Evolutionary conservation across 2,329 filamentous ascomycete genomes (phyloP), one percentile per base, ranked within the genome.

Genomic region (Beauveria bassiana): DNA sequence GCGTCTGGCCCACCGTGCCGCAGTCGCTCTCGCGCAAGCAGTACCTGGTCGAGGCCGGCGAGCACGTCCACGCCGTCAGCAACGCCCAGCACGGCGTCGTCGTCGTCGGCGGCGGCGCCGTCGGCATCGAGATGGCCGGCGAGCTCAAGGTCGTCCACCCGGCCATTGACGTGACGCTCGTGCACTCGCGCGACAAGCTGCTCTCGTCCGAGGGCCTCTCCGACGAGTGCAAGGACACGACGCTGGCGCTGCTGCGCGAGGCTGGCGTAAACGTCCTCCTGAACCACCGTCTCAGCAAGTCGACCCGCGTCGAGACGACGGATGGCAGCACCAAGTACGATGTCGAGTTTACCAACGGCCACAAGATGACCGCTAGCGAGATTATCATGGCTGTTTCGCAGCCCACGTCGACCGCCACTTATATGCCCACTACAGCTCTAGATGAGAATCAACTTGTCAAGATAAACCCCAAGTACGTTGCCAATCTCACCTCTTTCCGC

Each of bases 61-160:
- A 79, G 10, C 86, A 91, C 64, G 84, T 89, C 65, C 73, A 80
- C 22, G 72, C 75, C 14, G 78, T 86, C 2, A 71, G 77, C 43
- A 75, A 76, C 34, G 83, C 84, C 1, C 74, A 72, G 5, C 76
- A 84, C 22, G 85, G 83, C 0, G 82, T 92, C 1, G 82, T 90
- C 0, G 79, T 93, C 24, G 85, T 93, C n/a, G 89, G 90, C 20
- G 90, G 90, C 65, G 75, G 88, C 55, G 90, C 90, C 7, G 90
- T 93, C 1, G 90, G 90, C 9, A 86, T 93, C 60, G 90, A 93
- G 71, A 91, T 93, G 81, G 89, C 90, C 0, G 85, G 88, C 1
- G 90, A 95, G 74, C 77, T 93, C 59, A 93, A 92, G 73, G 72
- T 83, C 51, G 76, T 86, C 26, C 80, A 87, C 64, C 89, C 90